Conservation (phyloP, 2,329 filamentous ascomycete species). For the Colletotrichum lupini region DNA sequence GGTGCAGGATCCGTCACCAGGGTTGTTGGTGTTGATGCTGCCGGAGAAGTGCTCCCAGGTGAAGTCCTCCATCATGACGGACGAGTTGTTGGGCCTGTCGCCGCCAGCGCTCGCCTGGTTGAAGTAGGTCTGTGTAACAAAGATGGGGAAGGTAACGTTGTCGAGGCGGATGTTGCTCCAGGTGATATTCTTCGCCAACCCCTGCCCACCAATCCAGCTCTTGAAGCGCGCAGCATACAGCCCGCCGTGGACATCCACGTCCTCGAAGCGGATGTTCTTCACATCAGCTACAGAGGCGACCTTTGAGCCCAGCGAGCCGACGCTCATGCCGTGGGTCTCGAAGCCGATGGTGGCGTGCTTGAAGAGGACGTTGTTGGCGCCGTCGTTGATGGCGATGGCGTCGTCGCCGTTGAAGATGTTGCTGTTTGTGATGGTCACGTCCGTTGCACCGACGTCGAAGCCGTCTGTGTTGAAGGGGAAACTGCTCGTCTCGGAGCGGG, state of each 20-base stretch:
- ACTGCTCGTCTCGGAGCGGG: constrained; percentile 45
- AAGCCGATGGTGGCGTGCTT: constrained; percentile 53
- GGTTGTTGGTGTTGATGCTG: constrained; percentile 52
- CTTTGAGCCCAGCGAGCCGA: constrained; percentile 51
- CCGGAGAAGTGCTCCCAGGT: constrained; percentile 53
- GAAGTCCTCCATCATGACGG: constrained; percentile 54
- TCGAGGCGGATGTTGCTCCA: constrained; percentile 55
- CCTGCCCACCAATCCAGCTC: constrained; percentile 53
- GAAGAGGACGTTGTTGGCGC: constrained; percentile 51
- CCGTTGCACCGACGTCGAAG: constrained; percentile 45
- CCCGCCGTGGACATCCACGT: constrained; percentile 53
- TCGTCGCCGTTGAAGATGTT: constrained; percentile 55
- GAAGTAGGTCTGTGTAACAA: constrained; percentile 57
- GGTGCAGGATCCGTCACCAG: constrained; percentile 55
- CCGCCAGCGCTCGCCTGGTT: constrained; percentile 48
- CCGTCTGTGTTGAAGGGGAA: constrained; percentile 56
- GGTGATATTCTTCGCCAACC: constrained; percentile 53
- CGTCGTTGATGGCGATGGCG: constrained; percentile 52
- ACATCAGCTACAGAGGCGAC: constrained; percentile 47
- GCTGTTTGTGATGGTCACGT: constrained; percentile 43
- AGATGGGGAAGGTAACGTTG: constrained; percentile 58
- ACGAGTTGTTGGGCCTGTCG: constrained; percentile 50
- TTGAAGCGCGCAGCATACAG: constrained; percentile 57
- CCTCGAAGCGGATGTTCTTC: constrained; percentile 53
- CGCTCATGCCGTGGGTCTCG: constrained; percentile 55